Conservation (phyloP, 1,284 basidiomycete genomes). For the Takashimella koratensis region DNA sequence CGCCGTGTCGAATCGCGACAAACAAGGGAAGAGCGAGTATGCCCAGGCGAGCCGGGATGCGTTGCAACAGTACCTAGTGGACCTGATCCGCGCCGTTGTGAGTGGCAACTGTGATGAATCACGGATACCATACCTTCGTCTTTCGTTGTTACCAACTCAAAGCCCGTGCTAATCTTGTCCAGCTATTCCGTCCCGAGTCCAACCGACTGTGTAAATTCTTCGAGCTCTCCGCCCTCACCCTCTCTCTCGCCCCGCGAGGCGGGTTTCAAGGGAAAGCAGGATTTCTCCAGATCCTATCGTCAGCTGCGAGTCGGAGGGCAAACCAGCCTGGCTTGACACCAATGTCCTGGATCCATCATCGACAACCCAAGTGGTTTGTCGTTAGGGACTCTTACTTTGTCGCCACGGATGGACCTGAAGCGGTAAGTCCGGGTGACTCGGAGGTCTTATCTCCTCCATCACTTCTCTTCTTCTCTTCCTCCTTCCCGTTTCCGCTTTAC, state of each 20-base stretch:
- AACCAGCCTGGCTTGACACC: conserved; percentile 50
- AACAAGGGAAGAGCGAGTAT: conserved; percentile 61
- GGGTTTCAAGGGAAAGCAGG: conserved; percentile 83
- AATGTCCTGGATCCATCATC: conserved; percentile 61
- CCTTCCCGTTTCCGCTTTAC: background rate
- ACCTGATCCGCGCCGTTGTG: conserved; percentile 83
- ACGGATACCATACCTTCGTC: too few species aligned
- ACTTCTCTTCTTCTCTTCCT: background rate
- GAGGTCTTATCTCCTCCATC: background rate
- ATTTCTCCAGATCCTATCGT: conserved; percentile 58
- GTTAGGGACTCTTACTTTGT: conserved; percentile 91
- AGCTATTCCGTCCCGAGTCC: conserved; percentile 96
- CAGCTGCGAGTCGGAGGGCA: conserved; percentile 50
- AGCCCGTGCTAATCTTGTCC: background rate
- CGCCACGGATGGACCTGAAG: conserved; percentile 79
- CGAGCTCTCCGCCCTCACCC: conserved; percentile 85
- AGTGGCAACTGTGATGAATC: too few species aligned
- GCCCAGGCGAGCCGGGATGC: conserved; percentile 74
- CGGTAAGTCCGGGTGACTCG: conserved; percentile 53
- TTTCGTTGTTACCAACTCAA: background rate
- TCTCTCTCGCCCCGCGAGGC: conserved; percentile 75
- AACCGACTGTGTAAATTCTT: conserved; percentile 93
- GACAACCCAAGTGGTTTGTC: conserved; percentile 84
- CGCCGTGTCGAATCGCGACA: conserved; percentile 19
- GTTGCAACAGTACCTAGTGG: conserved; percentile 84